Percentiles rank a stretch among this genome's conserved stretches.
Evolutionary conservation across 2,329 filamentous ascomycete genomes (phyloP).

Genomic region (Xenoacremonium recifei): DNA sequence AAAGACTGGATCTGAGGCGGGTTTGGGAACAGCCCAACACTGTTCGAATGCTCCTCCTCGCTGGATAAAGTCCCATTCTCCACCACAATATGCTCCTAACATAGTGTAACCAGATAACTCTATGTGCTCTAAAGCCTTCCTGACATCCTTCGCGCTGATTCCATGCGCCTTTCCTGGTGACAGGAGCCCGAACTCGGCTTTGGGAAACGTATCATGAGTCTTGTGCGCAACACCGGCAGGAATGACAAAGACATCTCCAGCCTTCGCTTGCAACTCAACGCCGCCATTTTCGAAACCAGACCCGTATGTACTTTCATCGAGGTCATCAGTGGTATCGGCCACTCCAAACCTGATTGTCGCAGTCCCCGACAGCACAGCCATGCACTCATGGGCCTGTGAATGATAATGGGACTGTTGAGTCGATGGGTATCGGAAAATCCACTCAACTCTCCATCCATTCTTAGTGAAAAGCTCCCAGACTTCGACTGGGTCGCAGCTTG

Average conservation of each 20-base stretch:
- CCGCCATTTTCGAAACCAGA: conserved; percentile 44
- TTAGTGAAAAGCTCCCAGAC: conserved; percentile 38
- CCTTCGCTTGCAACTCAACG: conserved; percentile 43
- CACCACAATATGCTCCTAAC: conserved; percentile 48
- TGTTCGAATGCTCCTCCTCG: conserved; percentile 18
- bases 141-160: conserved; percentile 33
- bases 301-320: conserved; percentile 39
- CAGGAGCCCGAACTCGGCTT: conserved; percentile 31
- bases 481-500: conserved; percentile 33
- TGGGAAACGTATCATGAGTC: conserved; percentile 43
- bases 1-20: conserved; percentile 17
- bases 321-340: conserved; percentile 42
- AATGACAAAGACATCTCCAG: conserved; percentile 58
- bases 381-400: conserved; percentile 54
- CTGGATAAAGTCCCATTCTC: conserved; percentile 19
- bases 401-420: conserved; percentile 59
- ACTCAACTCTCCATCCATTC: conserved; percentile 53
- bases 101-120: conserved; percentile 30
- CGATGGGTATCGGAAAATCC: conserved; percentile 56
- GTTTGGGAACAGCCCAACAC: conserved; percentile 18
- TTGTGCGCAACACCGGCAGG: conserved; percentile 57
- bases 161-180: conserved; percentile 41
- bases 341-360: conserved; percentile 56
- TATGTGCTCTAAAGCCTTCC: conserved; percentile 34
- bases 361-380: conserved; percentile 52